A percentile compares a stretch with the other conserved stretches of the same genome.
These are phyloP conservation scores for Xanthoceras sorbifolium DNA, from an alignment of 345 rosid genomes.

Conservation along the genomic window DNA sequence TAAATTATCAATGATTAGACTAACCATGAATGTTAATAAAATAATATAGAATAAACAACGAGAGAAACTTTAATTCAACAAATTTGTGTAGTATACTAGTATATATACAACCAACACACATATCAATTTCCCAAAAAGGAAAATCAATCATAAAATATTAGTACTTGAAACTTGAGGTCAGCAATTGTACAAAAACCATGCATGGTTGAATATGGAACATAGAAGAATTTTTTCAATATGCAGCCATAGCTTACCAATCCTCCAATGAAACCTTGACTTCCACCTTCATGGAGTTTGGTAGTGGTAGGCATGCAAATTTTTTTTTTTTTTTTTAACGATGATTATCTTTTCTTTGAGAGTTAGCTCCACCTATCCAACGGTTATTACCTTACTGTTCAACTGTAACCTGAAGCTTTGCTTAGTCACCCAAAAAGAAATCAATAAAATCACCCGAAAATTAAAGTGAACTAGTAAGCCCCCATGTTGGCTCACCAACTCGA, in stretches of 20 bases:
- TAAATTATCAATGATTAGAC: too few relatives aligned
- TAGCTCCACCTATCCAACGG: conserved; percentile 35
- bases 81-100: too few relatives aligned
- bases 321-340: neutral
- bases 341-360: conserved; percentile 8
- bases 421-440: neutral
- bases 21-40: too few relatives aligned
- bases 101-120: too few relatives aligned
- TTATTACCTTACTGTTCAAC: conserved; percentile 19
- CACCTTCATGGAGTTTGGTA: neutral
- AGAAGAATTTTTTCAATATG: neutral
- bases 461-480: conserved; percentile 3
- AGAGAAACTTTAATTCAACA: too few relatives aligned
- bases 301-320: neutral
- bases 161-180: too few relatives aligned
- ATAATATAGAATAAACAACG: too few relatives aligned
- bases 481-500: conserved; percentile 21
- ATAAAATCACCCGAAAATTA: too few relatives aligned
- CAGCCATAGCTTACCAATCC: neutral
- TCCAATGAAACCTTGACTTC: neutral
- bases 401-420: neutral
- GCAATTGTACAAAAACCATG: too few relatives aligned
- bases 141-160: too few relatives aligned
- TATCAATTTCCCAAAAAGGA: too few relatives aligned
- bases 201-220: too few relatives aligned